Percentiles rank a stretch among this genome's conserved stretches.
Evolutionary conservation across 495 filamentous ascomycete species (phyloP).

Genomic region (Xylaria intraflava): DNA sequence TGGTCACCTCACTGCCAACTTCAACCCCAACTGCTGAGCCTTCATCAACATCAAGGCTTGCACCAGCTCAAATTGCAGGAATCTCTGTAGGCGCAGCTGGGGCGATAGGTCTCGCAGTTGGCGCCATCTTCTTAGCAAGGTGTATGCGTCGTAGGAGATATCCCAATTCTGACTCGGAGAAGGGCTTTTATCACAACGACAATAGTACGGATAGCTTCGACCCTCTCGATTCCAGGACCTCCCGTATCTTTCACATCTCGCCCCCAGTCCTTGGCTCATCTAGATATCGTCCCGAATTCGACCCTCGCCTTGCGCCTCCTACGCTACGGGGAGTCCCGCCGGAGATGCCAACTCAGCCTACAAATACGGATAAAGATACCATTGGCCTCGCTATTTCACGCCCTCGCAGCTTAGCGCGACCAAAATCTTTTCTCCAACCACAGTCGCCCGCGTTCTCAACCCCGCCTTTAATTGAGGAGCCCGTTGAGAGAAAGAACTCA

Average conservation of each 20-base stretch:
- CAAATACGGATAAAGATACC: constrained; percentile 17
- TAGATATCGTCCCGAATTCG: constrained; percentile 1
- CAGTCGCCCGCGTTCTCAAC: neutral
- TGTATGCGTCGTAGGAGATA: constrained; percentile 32
- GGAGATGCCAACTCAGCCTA: constrained; percentile 18
- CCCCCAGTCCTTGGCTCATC: constrained; percentile 13
- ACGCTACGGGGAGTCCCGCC: constrained; percentile 16
- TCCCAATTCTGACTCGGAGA: constrained; percentile 27
- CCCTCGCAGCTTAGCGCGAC: constrained; percentile 18
- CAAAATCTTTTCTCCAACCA: constrained; percentile 9
- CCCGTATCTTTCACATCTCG: constrained; percentile 26
- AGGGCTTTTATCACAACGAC: constrained; percentile 25
- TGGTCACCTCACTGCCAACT: neutral
- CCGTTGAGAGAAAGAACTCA: constrained; percentile 10
- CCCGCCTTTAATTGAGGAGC: neutral
- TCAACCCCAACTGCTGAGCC: constrained; percentile 7
- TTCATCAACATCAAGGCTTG: constrained; percentile 18
- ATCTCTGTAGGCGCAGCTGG: constrained; percentile 41
- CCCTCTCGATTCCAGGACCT: constrained; percentile 1
- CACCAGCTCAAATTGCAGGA: constrained; percentile 37
- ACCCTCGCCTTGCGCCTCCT: constrained; percentile 18
- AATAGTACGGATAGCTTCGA: constrained; percentile 3
- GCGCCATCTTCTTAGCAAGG: constrained; percentile 35
- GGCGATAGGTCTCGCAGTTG: constrained; percentile 31
- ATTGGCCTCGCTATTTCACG: constrained; percentile 41